Base-by-base conservation (phyloP, 2,329 filamentous ascomycete genomes). In the Graphiopsis chlorocephala region DNA sequence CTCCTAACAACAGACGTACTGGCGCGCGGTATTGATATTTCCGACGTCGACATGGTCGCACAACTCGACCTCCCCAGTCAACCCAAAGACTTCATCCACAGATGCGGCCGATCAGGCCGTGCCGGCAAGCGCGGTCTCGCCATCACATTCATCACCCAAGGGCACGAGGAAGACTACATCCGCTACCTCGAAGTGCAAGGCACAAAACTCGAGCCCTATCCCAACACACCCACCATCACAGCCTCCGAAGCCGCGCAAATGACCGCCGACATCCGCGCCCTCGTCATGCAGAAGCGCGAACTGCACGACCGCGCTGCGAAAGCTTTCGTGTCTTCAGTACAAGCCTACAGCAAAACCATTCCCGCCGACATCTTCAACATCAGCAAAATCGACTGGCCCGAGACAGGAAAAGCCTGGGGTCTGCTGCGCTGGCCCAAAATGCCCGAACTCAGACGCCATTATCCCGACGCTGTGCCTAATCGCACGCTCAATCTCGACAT, bases 1-100 rank as follows among this genome's bases (percentile, higher is more conserved):
- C 86, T 99, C 12, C 82, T 99, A 7, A 98, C 94, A 7, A 98
- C 95, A 20, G 94, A 98, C 75, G 88, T 98, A 28, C 92, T 94
- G 2, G 92, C 94, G 2, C 87, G 94, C 66, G 94, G 94, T 15
- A 85, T 98, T 4, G 94, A 98, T 75, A 95, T 97, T 63, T 93
- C 93, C 0, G 88, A 93, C 64, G 93, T 97, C 45, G 94, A 97
- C 74, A 84, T 97, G 1, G 93, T 97, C 4, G 85, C 97, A 0
- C 94, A 97, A 75, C 83, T 97, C 50, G 93, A 97, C 74, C 90
- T 88, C 2, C 88, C 88, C 1, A 92, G 90, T 47, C 93, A 97
- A 72, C 92, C 93, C 0, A 98, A 98, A 76, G 93, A 91, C 12
- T 89, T 89, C 72, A 85, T 89, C 45, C 87, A 89, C 72, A 81